Percentiles rank a stretch among this genome's conserved stretches.
Evolutionary conservation across 768 basidiomycete species (phyloP).

Genomic region (Pleurotus eryngii): DNA sequence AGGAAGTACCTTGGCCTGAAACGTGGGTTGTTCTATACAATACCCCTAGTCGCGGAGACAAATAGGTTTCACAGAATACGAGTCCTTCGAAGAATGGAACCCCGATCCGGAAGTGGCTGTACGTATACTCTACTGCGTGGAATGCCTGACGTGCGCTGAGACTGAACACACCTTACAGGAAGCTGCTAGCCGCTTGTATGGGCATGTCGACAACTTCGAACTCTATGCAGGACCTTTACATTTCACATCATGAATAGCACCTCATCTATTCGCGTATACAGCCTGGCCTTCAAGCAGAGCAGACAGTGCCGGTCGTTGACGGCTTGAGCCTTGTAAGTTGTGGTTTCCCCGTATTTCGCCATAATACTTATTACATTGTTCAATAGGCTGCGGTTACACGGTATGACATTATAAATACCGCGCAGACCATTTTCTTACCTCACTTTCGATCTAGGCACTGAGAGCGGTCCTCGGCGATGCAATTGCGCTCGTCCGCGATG

Average conservation of each 20-base stretch:
- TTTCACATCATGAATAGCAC: too few relatives aligned
- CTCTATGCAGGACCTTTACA: constrained; percentile 20
- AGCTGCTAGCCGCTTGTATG: constrained; percentile 29
- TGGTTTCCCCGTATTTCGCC: too few relatives aligned
- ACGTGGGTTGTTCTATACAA: constrained; percentile 20
- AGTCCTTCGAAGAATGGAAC: constrained; percentile 55
- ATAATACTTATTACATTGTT: too few relatives aligned
- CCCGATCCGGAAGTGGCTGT: constrained; percentile 42
- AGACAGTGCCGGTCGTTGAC: constrained; percentile 45
- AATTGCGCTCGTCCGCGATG: constrained; percentile 49
- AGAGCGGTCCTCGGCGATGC: constrained; percentile 54
- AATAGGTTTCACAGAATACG: constrained; percentile 27
- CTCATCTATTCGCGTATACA: not conserved
- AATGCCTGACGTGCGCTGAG: too few relatives aligned
- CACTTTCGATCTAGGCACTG: not conserved
- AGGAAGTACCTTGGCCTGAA: constrained; percentile 46
- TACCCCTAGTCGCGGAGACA: not conserved
- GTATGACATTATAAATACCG: constrained; percentile 14
- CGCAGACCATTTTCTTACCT: not conserved
- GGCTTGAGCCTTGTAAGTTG: constrained; percentile 29
- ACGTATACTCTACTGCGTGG: constrained; percentile 27
- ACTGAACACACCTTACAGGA: constrained; percentile 17
- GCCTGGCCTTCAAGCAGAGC: constrained; percentile 42
- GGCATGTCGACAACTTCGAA: constrained; percentile 34
- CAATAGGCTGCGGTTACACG: constrained; percentile 60